Conservation (phyloP, 805 yeast species). For the Grigorovia transvaalensis region DNA sequence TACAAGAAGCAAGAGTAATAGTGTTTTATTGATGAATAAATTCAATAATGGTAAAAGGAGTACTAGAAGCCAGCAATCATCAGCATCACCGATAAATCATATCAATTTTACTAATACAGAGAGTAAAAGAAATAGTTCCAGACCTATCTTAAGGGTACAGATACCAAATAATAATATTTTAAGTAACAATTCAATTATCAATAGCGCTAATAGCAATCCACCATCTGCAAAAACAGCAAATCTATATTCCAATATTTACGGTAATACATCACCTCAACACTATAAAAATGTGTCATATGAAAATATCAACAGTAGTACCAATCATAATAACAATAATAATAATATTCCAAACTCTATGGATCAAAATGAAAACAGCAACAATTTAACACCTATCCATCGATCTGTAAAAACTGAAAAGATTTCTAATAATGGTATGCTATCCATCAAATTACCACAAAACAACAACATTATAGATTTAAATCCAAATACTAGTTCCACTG, state of each 20-base stretch:
- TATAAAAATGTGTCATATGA: slow-evolving; percentile 28
- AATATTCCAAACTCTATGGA: neutral
- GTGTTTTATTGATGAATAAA: too few relatives aligned
- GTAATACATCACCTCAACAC: slow-evolving; percentile 4
- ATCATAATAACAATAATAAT: neutral
- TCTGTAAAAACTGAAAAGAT: slow-evolving; percentile 4
- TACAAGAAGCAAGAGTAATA: neutral
- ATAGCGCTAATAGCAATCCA: slow-evolving; percentile 6
- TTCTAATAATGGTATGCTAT: neutral
- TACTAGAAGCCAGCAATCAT: too few relatives aligned
- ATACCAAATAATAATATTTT: slow-evolving; percentile 42
- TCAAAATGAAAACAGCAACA: neutral
- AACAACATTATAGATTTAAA: too few relatives aligned
- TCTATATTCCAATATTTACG: slow-evolving; percentile 4
- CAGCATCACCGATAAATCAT: too few relatives aligned
- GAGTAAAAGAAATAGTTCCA: slow-evolving; percentile 4
- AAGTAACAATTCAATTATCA: slow-evolving; percentile 16
- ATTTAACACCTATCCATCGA: neutral
- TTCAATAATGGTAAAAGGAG: neutral
- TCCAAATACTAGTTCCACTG: too few relatives aligned
- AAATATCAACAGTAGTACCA: neutral
- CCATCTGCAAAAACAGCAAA: slow-evolving; percentile 30
- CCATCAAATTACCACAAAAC: neutral
- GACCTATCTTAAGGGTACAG: slow-evolving; percentile 56
- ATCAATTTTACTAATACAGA: neutral